Percentiles rank a stretch among this genome's conserved stretches.
Evolutionary conservation across 805 yeast species (phyloP).

Genomic region (Saturnispora sanitii): DNA sequence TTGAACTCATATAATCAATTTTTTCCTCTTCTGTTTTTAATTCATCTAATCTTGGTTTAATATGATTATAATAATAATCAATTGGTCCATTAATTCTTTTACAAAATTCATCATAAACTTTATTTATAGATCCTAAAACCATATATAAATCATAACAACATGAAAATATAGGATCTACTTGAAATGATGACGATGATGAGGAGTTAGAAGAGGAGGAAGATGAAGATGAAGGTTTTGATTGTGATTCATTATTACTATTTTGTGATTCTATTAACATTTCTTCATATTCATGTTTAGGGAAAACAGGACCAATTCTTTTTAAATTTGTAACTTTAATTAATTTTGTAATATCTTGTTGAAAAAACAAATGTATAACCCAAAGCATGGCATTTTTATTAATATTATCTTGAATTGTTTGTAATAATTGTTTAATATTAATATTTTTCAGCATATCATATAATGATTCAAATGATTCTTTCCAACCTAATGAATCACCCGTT

Average conservation of each 20-base stretch:
- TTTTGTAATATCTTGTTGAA: conserved; percentile 20
- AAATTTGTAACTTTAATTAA: conserved; percentile 16
- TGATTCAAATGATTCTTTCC: conserved; percentile 17
- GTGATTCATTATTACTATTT: too few species aligned
- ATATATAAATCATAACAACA: conserved; percentile 16
- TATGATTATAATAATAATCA: conserved; percentile 2
- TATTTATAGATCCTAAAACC: conserved; percentile 15
- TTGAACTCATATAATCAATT: conserved; percentile 9
- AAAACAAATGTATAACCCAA: conserved; percentile 18
- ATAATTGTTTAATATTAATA: conserved; percentile 13
- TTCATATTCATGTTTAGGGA: conserved; percentile 17
- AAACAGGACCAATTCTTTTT: conserved; percentile 16
- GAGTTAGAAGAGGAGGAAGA: too few species aligned
- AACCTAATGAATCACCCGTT: conserved; percentile 14
- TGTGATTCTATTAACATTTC: conserved; percentile 9
- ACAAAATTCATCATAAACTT: conserved; percentile 11
- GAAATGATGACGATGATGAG: too few species aligned
- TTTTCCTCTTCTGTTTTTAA: conserved; percentile 8
- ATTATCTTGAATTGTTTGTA: conserved; percentile 6
- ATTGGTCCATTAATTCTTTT: conserved; percentile 8
- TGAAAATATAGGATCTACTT: conserved; percentile 14
- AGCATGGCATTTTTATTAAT: conserved; percentile 9
- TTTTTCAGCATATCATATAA: conserved; percentile 11
- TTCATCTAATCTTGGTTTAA: conserved; percentile 6
- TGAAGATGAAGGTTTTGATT: too few species aligned